Conservation (phyloP, 345 rosid species). For the Dimocarpus longan region DNA sequence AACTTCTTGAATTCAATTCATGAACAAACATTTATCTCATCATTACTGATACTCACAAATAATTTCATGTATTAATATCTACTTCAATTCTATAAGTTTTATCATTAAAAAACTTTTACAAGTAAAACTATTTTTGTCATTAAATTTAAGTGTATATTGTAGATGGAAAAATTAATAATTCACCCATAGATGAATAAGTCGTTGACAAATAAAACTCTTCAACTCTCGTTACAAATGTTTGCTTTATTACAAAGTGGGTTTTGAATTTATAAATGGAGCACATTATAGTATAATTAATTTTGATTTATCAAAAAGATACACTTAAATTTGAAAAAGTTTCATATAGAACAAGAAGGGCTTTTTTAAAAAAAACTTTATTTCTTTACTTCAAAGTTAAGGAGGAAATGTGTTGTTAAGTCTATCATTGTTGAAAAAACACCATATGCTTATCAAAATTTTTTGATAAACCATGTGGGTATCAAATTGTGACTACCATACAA, state of each 20-base stretch:
- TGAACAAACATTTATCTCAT: no score
- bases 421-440: constrained; percentile 19
- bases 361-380: constrained; percentile 11
- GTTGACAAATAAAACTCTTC: background rate
- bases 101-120: no score
- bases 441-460: background rate
- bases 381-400: constrained; percentile 48
- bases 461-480: background rate
- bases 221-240: background rate
- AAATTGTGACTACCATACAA: background rate
- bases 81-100: no score
- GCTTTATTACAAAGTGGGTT: background rate
- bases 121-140: no score
- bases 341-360: background rate
- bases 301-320: background rate
- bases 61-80: no score
- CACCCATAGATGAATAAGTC: background rate
- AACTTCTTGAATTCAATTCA: no score
- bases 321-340: background rate
- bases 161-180: background rate
- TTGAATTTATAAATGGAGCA: background rate
- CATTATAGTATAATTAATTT: background rate
- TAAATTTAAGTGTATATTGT: no score
- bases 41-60: background rate
- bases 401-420: background rate